These are phyloP conservation scores for Colletotrichum truncatum DNA, from an alignment of 2,329 filamentous ascomycete genomes.

Conservation along the genomic window DNA sequence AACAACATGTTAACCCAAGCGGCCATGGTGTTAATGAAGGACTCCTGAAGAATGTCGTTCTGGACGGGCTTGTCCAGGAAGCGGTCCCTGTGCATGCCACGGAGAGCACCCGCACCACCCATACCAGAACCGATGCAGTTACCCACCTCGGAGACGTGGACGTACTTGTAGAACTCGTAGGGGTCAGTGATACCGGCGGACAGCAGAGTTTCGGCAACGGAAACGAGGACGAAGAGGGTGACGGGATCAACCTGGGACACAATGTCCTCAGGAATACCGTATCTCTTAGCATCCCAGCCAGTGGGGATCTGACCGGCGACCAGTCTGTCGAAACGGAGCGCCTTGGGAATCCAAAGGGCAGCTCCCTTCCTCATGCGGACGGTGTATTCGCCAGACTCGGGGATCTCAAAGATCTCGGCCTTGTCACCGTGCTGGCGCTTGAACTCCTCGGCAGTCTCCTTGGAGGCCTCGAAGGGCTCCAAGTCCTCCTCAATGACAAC, in stretches of 20 bases:
- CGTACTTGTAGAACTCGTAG: constrained; percentile 99
- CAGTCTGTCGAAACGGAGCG: constrained; percentile 94
- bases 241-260: constrained; percentile 97
- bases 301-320: constrained; percentile 97
- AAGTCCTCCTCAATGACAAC: constrained; percentile 97
- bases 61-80: constrained; percentile 97
- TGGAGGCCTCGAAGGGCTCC: constrained; percentile 95
- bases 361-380: constrained; percentile 96
- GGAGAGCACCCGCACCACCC: constrained; percentile 90
- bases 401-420: constrained; percentile 95
- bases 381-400: constrained; percentile 92
- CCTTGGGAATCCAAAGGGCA: constrained; percentile 94
- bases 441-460: constrained; percentile 98
- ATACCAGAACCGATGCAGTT: constrained; percentile 99
- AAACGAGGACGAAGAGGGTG: constrained; percentile 93
- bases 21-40: constrained; percentile 99
- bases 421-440: constrained; percentile 97
- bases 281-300: constrained; percentile 95
- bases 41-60: constrained; percentile 98
- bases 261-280: constrained; percentile 97
- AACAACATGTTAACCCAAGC: constrained; percentile 99
- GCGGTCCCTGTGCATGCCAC: constrained; percentile 98
- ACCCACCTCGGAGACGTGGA: constrained; percentile 96
- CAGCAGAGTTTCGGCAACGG: constrained; percentile 89
- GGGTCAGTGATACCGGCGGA: constrained; percentile 97